These are phyloP conservation scores for Suillus fuscotomentosus DNA, from an alignment of 768 basidiomycete genomes.

Conservation along the genomic window DNA sequence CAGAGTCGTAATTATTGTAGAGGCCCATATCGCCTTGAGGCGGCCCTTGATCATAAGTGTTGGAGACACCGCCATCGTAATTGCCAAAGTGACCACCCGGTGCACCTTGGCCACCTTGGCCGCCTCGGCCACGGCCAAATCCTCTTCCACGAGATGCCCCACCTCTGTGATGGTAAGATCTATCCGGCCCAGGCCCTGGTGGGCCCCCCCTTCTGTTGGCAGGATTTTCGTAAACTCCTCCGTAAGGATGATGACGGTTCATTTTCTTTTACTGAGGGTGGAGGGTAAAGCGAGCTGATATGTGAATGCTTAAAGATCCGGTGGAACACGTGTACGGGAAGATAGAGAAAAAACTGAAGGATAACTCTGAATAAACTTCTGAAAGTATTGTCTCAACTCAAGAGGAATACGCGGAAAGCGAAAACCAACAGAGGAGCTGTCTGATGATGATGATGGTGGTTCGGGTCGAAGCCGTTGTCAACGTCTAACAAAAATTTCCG, in stretches of 20 bases:
- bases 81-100: constrained; percentile 43
- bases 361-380: constrained; percentile 21
- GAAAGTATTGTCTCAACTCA: constrained; percentile 23
- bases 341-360: not conserved
- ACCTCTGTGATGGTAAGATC: constrained; percentile 64
- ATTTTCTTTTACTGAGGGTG: constrained; percentile 38
- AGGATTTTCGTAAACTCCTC: constrained; percentile 55
- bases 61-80: constrained; percentile 53
- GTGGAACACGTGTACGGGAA: constrained; percentile 3
- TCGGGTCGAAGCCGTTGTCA: constrained; percentile 18
- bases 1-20: constrained; percentile 69
- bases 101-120: constrained; percentile 4
- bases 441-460: constrained; percentile 37
- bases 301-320: constrained; percentile 6
- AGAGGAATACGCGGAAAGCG: constrained; percentile 19
- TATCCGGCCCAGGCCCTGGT: constrained; percentile 69
- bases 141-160: constrained; percentile 42
- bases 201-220: constrained; percentile 63
- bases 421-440: constrained; percentile 12
- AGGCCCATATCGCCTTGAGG: constrained; percentile 61
- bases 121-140: constrained; percentile 54
- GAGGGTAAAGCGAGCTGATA: not conserved
- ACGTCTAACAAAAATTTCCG: constrained; percentile 30
- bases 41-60: constrained; percentile 62
- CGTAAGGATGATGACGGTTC: constrained; percentile 91